These are phyloP conservation scores for Phyllosticta citriasiana DNA, from an alignment of 2,329 filamentous ascomycete species.

Conservation along the genomic window DNA sequence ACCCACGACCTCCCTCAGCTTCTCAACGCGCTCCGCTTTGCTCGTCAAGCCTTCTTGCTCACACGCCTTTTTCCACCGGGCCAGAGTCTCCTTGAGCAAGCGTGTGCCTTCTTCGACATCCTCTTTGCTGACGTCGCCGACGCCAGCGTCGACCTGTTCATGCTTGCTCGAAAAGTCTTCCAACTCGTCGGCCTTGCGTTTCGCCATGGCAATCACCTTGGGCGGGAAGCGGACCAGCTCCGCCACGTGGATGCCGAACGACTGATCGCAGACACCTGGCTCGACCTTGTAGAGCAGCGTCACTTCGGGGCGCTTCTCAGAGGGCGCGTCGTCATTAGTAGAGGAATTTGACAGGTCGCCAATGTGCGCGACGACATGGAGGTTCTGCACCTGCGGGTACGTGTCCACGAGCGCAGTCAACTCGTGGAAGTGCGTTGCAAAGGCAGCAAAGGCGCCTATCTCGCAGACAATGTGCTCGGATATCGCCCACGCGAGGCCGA, in stretches of 20 bases:
- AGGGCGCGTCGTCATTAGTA: conserved; percentile 29
- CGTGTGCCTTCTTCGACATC: conserved; percentile 84
- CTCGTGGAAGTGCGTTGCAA: conserved; percentile 98
- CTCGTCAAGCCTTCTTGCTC: conserved; percentile 47
- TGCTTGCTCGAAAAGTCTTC: conserved; percentile 87
- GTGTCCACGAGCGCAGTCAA: conserved; percentile 82
- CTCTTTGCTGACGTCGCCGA: conserved; percentile 50
- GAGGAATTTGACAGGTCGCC: conserved; percentile 31
- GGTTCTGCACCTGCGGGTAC: conserved; percentile 78
- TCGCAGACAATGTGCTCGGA: conserved; percentile 95
- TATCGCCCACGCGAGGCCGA: conserved; percentile 98
- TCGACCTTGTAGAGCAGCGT: conserved; percentile 96
- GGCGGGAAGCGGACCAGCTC: conserved; percentile 92
- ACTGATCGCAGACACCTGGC: conserved; percentile 91
- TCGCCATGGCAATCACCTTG: conserved; percentile 99
- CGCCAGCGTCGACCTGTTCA: conserved; percentile 37
- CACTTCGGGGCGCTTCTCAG: conserved; percentile 55
- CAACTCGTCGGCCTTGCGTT: conserved; percentile 93
- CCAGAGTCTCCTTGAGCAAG: conserved; percentile 71
- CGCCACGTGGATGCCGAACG: conserved; percentile 95
- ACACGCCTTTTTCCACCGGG: conserved; percentile 70
- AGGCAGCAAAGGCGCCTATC: conserved; percentile 88
- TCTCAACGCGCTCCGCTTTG: conserved; percentile 65
- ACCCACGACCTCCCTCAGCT: conserved; percentile 66
- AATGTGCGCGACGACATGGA: conserved; percentile 95